Evolutionary conservation across 805 yeast species (phyloP).

Genomic region (Ascoidea rubescens): DNA sequence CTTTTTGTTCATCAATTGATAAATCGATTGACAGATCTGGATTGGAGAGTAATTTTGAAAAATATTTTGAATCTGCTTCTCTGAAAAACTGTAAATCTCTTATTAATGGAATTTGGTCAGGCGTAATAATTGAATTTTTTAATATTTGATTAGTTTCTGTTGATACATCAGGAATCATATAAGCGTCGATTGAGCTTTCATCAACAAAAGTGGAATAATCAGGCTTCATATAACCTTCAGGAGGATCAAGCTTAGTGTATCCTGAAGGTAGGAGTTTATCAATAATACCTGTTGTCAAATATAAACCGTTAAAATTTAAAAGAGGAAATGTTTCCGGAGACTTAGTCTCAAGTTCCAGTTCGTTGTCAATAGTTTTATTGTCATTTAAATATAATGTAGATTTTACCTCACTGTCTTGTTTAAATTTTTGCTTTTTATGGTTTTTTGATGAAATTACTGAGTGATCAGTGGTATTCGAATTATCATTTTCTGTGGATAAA

Average conservation of each 20-base stretch:
- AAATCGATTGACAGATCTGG: slow-evolving; percentile 16
- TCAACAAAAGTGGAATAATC: background rate
- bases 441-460: background rate
- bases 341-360: background rate
- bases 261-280: slow-evolving; percentile 6
- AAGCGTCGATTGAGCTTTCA: slow-evolving; percentile 19
- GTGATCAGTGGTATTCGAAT: background rate
- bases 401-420: slow-evolving; percentile 1
- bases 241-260: slow-evolving; percentile 7
- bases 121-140: slow-evolving; percentile 26
- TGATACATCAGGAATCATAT: slow-evolving; percentile 38
- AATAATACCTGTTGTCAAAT: slow-evolving; percentile 4
- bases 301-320: slow-evolving; percentile 6
- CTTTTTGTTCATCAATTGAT: slow-evolving; percentile 40
- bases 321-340: background rate
- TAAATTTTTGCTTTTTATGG: slow-evolving; percentile 3
- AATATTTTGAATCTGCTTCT: slow-evolving; percentile 57
- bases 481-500: background rate
- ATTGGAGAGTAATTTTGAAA: slow-evolving; percentile 37
- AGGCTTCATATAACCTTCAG: slow-evolving; percentile 4
- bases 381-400: background rate
- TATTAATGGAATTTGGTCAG: slow-evolving; percentile 42
- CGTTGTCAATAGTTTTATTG: background rate
- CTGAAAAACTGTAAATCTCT: slow-evolving; percentile 56
- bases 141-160: slow-evolving; percentile 16